Conservation (phyloP, 225 moss, liverwort and hornwort species). For the Asterella californica region DNA sequence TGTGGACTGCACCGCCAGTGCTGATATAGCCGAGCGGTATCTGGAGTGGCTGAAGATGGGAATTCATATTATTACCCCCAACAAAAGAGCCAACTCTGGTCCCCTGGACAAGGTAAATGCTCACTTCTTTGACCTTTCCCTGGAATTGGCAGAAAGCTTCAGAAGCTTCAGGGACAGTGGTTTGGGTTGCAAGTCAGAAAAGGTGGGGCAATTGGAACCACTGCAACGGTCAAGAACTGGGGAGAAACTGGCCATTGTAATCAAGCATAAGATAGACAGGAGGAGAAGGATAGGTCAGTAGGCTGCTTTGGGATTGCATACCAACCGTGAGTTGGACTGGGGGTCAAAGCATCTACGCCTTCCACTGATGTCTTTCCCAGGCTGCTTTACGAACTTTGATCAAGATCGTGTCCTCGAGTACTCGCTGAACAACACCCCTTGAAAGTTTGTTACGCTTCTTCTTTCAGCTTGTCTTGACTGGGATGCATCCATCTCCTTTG, state of each 20-base stretch:
- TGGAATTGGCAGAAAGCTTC: neutral
- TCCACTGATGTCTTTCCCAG: neutral
- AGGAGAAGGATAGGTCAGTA: neutral
- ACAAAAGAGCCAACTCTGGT: conserved; percentile 90
- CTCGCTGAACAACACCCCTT: neutral
- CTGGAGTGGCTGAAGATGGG: conserved; percentile 77
- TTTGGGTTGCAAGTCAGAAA: neutral
- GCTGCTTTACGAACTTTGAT: neutral
- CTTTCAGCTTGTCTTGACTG: neutral
- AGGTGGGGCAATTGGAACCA: neutral
- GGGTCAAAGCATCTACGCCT: neutral
- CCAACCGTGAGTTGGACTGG: neutral
- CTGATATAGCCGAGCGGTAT: conserved; percentile 68
- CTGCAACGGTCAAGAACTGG: neutral
- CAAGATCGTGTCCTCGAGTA: neutral
- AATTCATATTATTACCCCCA: conserved; percentile 90
- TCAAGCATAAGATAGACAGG: neutral
- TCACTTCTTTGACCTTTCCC: neutral
- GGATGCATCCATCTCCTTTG: neutral
- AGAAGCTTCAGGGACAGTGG: neutral
- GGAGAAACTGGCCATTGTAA: neutral
- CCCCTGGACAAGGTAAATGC: conserved; percentile 75
- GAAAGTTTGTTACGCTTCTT: neutral
- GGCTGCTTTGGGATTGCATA: neutral
- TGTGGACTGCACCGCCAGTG: conserved; percentile 93